phyloP scores from a whole-genome alignment of 2,329 filamentous ascomycete species.

The Colletotrichum tropicicola region DNA sequence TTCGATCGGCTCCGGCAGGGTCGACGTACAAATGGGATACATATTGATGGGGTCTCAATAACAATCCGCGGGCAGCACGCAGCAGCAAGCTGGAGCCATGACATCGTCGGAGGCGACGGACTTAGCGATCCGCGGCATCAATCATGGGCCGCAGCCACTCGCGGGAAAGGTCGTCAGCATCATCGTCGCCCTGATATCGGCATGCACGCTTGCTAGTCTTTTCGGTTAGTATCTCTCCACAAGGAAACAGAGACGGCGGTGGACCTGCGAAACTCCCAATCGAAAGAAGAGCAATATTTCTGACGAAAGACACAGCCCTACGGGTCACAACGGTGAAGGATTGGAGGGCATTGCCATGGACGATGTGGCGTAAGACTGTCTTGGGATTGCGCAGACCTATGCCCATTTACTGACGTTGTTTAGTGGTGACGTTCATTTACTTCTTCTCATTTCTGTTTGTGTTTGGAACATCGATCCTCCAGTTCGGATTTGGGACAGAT shows the following conservation, averaged over 20 bases:
- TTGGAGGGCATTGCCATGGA: constrained; percentile 19
- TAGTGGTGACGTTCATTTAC: constrained; percentile 16
- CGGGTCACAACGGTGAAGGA: constrained; percentile 12
- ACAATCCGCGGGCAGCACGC: constrained; percentile 1
- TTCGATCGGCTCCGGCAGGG: background rate
- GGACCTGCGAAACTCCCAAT: background rate
- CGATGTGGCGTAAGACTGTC: constrained; percentile 26
- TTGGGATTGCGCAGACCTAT: too few species aligned
- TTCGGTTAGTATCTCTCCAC: constrained; percentile 18
- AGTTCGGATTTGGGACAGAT: constrained; percentile 22
- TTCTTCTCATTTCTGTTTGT: constrained; percentile 22
- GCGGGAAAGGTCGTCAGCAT: constrained; percentile 22
- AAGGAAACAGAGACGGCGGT: background rate
- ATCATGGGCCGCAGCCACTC: constrained; percentile 5
- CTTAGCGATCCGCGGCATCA: constrained; percentile 14
- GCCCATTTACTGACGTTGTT: background rate
- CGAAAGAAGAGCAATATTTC: background rate
- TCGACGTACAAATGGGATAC: background rate
- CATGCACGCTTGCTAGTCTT: constrained; percentile 5
- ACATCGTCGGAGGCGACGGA: background rate
- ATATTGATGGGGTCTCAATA: constrained; percentile 16
- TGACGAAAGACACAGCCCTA: background rate
- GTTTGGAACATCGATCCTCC: constrained; percentile 19
- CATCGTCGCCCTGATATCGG: constrained; percentile 21
- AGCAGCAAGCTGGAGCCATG: constrained; percentile 10